phyloP scores from a whole-genome alignment of 768 basidiomycete genomes.

The Gautieria morchelliformis region DNA sequence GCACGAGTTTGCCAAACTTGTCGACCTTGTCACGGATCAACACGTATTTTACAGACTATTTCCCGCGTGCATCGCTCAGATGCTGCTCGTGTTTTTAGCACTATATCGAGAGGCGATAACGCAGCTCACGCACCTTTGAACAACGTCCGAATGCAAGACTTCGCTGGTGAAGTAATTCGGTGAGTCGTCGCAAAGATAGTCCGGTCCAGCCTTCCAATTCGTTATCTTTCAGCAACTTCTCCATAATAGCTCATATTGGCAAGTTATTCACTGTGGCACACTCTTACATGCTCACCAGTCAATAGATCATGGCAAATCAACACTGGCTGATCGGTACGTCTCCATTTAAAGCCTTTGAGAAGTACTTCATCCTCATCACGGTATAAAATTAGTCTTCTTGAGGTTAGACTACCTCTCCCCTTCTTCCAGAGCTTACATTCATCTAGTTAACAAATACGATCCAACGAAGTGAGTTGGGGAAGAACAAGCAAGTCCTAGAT shows the following conservation, averaged over 20 bases:
- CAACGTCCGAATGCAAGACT: slow-evolving; percentile 46
- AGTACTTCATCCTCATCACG: not conserved
- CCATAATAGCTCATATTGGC: slow-evolving; percentile 96
- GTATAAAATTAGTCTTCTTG: slow-evolving; percentile 48
- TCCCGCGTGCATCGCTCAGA: not conserved
- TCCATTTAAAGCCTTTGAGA: not conserved
- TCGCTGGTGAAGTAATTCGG: slow-evolving; percentile 62
- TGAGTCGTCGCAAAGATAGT: slow-evolving; percentile 18
- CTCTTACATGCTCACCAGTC: not conserved
- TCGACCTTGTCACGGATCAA: not conserved
- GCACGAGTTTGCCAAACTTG: not conserved
- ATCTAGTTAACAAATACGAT: slow-evolving; percentile 83
- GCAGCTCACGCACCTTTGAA: not conserved
- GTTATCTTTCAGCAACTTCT: slow-evolving; percentile 53
- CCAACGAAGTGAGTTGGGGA: slow-evolving; percentile 46
- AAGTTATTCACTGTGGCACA: slow-evolving; percentile 7
- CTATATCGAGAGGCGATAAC: not conserved
- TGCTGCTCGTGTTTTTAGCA: slow-evolving; percentile 4
- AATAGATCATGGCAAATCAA: slow-evolving; percentile 93
- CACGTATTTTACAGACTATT: not conserved
- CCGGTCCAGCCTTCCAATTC: not conserved
- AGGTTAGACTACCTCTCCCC: slow-evolving; percentile 35
- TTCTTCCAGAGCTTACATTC: slow-evolving; percentile 9
- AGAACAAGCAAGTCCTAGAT: slow-evolving; percentile 80
- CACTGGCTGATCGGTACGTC: slow-evolving; percentile 73